Evolutionary conservation across 2,329 filamentous ascomycete species (phyloP).

Genomic region (Sporothrix pseudoabietina): DNA sequence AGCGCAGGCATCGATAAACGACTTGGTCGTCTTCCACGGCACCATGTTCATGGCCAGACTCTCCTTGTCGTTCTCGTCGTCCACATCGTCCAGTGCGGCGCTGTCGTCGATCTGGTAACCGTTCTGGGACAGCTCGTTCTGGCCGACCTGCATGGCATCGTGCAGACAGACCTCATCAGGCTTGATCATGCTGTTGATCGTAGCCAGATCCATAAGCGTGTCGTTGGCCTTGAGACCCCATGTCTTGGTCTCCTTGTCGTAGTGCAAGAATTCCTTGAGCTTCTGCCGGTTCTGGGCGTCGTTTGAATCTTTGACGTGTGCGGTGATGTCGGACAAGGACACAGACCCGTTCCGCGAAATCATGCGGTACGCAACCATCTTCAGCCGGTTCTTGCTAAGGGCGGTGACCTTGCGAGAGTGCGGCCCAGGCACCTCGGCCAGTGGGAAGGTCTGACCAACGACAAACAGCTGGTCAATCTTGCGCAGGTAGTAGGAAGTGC

Average conservation of each 20-base stretch:
- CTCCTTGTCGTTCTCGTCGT: constrained; percentile 66
- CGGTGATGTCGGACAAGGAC: constrained; percentile 81
- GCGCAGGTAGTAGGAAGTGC: constrained; percentile 78
- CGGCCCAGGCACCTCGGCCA: constrained; percentile 87
- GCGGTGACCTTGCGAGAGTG: constrained; percentile 95
- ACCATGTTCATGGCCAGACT: constrained; percentile 86
- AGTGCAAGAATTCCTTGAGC: constrained; percentile 92
- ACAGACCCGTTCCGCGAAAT: constrained; percentile 75
- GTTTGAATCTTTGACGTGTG: constrained; percentile 87
- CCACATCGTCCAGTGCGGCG: constrained; percentile 65
- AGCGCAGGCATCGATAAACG: constrained; percentile 89
- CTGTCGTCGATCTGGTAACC: constrained; percentile 71
- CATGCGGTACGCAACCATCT: constrained; percentile 91
- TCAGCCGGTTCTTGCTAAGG: constrained; percentile 93
- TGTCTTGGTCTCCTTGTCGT: constrained; percentile 82
- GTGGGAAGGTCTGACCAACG: constrained; percentile 91
- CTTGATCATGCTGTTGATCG: constrained; percentile 84
- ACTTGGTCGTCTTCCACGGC: constrained; percentile 95
- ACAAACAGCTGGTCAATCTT: constrained; percentile 89
- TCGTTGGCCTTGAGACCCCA: constrained; percentile 80
- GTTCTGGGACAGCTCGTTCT: constrained; percentile 86
- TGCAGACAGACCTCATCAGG: constrained; percentile 94
- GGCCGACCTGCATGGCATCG: constrained; percentile 94
- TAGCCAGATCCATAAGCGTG: constrained; percentile 74
- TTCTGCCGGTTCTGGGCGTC: constrained; percentile 96